Base-by-base conservation (phyloP, 805 yeast genomes). In the Sungouiella blattae region DNA sequence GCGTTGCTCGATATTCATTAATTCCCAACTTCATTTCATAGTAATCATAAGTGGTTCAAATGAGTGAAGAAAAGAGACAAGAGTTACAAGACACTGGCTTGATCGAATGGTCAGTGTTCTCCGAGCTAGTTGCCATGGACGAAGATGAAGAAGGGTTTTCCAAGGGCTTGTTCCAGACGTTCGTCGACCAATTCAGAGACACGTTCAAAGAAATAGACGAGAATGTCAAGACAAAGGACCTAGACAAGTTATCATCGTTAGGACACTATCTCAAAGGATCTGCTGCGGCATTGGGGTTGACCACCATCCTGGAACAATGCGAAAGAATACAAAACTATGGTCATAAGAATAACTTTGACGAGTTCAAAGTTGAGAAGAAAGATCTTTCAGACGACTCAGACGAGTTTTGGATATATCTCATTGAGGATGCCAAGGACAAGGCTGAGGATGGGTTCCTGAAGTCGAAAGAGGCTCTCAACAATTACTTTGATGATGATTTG, bases 221-320 rank as follows among this genome's bases (percentile, higher is more conserved):
- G 6, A 73, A 77, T n/a, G 53, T 85, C 22, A 47, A 61, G 20
- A 47, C 62, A 1, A 67, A 67, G 22, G 62, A 71, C 47, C 68
- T 88, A 40, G 71, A 66, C 26, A 70, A 78, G 41, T 64, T 93
- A 37, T 81, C 89, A 14, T 70, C 79, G 11, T 64, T 84, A 49
- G 98, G 98, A 11, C 98, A 93, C 58, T 93, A 87, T 55, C 69
- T 93, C 37, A 93, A 93, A 57, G 98, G 98, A 30, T 83, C 95
- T 9, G 94, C 97, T 1, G 95, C 97, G 2, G 91, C 96, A 1
- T 67, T 93, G 39, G 98, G 98, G 2, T 70, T 93, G 37, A 77
- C 75, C 29, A 78, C 80, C 42, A 85, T 93, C 32, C 88, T 88
- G 39, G 75, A 78, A 53, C 83, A 88, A 49, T 93, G 98, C 62